Evolutionary conservation across 768 basidiomycete species (phyloP), one percentile per base, ranked within the genome.

Genomic region (Coprinellus aureogranulatus): DNA sequence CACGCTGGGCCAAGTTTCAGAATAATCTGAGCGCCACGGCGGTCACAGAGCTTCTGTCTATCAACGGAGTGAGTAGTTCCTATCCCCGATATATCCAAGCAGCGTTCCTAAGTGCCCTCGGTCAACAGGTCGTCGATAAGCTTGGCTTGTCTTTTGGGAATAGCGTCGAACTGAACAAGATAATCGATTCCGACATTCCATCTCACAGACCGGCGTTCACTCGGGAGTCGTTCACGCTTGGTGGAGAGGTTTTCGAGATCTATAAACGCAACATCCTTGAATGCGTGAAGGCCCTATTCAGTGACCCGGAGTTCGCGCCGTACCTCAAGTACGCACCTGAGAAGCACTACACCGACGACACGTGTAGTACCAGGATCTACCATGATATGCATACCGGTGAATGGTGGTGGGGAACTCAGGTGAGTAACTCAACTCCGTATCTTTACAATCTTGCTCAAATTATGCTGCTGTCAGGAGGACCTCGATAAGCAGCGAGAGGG

Each of bases 351-450:
- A 37, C 60, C 0, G 73, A 77, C 55, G 59, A 48, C 0, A 64
- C 68, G 5, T 22, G 65, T 10, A 69, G 39, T 1, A 42, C 54
- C 0, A 55, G 70, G 0, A n/a, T 79, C 0, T 81, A 72, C 55
- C 67, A 72, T 61, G 78, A 81, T 45, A 74, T 81, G 71, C 68
- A 80, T 37, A 81, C 78, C 0, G 78, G 75, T 0, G 69, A 73
- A 49, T 83, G 81, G 81, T 82, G 80, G 81, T 82, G 80, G 80
- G 44, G 47, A 12, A 75, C 70, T 1, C 81, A 82, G 69, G 81
- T 80, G 58, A 27, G 72, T 62, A 12, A 27, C 26, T 27, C 14
- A 23, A 14, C 22, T 48, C 34, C 34, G 6, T 14, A 34, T 34
- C 34, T 14, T n/a, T n/a, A n/a, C 37, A 18, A 39, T 9, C 37